Evolutionary conservation across 2,329 filamentous ascomycete species (phyloP).

Genomic region (Ophiocordyceps camponoti-leonardi): DNA sequence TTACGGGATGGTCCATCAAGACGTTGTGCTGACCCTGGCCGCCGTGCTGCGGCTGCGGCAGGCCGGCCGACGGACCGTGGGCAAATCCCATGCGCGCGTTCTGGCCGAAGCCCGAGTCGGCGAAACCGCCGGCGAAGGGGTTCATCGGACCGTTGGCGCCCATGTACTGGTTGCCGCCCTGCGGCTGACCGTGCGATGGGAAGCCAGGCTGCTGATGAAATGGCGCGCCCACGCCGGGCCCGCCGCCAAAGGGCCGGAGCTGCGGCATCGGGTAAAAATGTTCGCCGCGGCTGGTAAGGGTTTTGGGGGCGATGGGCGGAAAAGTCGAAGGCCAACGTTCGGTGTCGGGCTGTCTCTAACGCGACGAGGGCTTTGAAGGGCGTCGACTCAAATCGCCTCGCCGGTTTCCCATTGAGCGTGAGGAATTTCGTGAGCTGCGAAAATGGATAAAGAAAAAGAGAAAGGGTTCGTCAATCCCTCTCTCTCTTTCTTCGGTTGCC

Average conservation of each 20-base stretch:
- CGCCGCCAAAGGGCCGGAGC: slow-evolving; percentile 20
- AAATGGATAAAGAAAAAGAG: neutral
- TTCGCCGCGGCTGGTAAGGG: too few species aligned
- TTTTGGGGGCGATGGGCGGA: too few species aligned
- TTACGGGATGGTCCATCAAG: slow-evolving; percentile 23
- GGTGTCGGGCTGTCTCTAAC: neutral
- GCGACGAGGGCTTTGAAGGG: neutral
- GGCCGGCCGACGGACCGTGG: slow-evolving; percentile 34
- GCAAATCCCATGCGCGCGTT: slow-evolving; percentile 78
- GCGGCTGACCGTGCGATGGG: slow-evolving; percentile 32
- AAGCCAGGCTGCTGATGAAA: slow-evolving; percentile 31
- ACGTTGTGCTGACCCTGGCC: slow-evolving; percentile 22
- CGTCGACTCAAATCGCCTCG: neutral
- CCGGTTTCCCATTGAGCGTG: neutral
- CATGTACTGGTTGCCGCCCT: slow-evolving; percentile 54
- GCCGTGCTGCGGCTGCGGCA: slow-evolving; percentile 41
- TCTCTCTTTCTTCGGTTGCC: neutral
- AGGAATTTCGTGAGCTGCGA: neutral
- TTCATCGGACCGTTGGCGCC: slow-evolving; percentile 50
- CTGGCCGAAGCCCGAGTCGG: slow-evolving; percentile 62
- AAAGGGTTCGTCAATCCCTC: neutral
- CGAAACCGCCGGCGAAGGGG: slow-evolving; percentile 48
- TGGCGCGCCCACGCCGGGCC: slow-evolving; percentile 18
- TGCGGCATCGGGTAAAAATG: slow-evolving; percentile 17
- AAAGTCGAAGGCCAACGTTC: neutral